Base-by-base conservation (phyloP, 805 yeast genomes). In the Kazachstania kunashirensis region DNA sequence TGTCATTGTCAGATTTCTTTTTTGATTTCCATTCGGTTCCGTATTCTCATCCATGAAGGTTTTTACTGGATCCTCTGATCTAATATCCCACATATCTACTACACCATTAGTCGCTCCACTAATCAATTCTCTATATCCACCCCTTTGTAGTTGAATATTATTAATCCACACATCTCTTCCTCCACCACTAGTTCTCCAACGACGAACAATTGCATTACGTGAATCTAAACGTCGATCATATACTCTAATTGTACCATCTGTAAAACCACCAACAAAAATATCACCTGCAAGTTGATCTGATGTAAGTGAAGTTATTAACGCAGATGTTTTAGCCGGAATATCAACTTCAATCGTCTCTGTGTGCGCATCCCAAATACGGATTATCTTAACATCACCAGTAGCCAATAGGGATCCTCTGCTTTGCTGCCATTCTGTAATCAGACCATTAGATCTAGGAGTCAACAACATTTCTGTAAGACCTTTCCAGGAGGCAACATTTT, bases 281-380 rank as follows among this genome's bases (percentile, higher is more conserved):
- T 89, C 79, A 13, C 98, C 97, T 0, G 95, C 84, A 8, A 92
- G 89, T 53, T 89, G 96, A 54, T 92, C 98, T 0, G 96, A 85
- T 0, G 97, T 88, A 36, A 92, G 63, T 0, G 94, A 71, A 0
- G 95, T 82, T 34, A 92, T 80, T n/a, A 89, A 77, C 14, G 89
- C 77, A 1, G 94, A 77, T 0, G 95, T 84, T 39, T 96, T 70
- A 0, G 94, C 94, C 0, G 97, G 96, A 34, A 92, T 80, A 50
- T 86, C 96, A 13, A 75, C 74, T 33, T 84, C 69, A 52, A 95
- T 81, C 35, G 81, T 67, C 53, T 92, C 98, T 24, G 96, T 67
- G 10, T 95, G 92, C 0, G 97, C 97, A 61, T 92, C 97, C 98
- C 98, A 92, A 2, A 88, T 68, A 39, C 95, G 67, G 38, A 92